Percentiles rank a stretch among this genome's conserved stretches.
These are phyloP conservation scores for Xenoacremonium recifei DNA, from an alignment of 2,329 filamentous ascomycete genomes.

Conservation along the genomic window DNA sequence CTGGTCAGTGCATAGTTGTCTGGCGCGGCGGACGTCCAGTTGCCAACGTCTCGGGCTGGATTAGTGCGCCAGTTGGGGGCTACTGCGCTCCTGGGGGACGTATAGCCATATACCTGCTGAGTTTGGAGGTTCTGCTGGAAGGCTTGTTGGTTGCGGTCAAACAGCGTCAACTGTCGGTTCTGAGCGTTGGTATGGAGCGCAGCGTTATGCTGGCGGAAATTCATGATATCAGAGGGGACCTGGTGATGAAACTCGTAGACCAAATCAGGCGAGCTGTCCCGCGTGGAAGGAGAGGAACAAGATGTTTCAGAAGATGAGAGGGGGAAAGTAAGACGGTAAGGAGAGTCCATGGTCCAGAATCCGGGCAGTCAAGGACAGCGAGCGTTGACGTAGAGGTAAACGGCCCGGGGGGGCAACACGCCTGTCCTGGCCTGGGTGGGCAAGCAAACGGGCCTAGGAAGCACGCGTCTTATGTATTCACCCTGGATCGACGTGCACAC, in stretches of 20 bases:
- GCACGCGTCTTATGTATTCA: slow-evolving; percentile 3
- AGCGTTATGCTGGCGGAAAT: background rate
- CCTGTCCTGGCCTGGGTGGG: too few species aligned
- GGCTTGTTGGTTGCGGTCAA: slow-evolving; percentile 7
- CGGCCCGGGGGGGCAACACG: background rate
- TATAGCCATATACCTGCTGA: slow-evolving; percentile 4
- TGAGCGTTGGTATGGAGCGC: background rate
- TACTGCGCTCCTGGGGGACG: slow-evolving; percentile 16
- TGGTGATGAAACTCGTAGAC: background rate
- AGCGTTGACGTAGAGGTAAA: background rate
- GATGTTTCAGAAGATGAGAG: slow-evolving; percentile 1
- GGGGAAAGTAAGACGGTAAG: slow-evolving; percentile 1
- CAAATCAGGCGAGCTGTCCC: background rate
- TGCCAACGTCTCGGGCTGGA: slow-evolving; percentile 5
- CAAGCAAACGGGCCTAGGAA: slow-evolving; percentile 6
- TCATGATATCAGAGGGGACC: slow-evolving; percentile 5
- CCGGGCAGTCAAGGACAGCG: background rate
- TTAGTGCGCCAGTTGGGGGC: slow-evolving; percentile 22
- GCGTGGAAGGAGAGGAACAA: background rate
- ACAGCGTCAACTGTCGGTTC: background rate
- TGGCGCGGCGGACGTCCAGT: slow-evolving; percentile 1
- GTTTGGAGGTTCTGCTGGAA: slow-evolving; percentile 11
- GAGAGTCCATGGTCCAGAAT: slow-evolving; percentile 5
- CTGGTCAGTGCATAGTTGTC: slow-evolving; percentile 14
- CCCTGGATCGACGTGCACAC: slow-evolving; percentile 4